These are phyloP conservation scores for Nectriaceae sp. DNA, from an alignment of 2,329 filamentous ascomycete genomes.

Conservation along the genomic window DNA sequence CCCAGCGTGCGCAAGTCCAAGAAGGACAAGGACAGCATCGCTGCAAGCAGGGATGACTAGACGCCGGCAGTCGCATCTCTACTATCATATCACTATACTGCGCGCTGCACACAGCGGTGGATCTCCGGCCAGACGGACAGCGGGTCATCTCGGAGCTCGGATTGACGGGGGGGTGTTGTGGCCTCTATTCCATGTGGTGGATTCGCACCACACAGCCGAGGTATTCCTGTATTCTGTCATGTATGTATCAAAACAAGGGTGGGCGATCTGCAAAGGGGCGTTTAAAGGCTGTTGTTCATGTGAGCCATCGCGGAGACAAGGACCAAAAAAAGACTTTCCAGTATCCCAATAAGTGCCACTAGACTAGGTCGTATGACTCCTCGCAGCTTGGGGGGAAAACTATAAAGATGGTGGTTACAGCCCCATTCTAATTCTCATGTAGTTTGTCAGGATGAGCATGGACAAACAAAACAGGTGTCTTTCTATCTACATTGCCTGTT, in stretches of 20 bases:
- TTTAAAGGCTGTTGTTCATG: constrained; percentile 28
- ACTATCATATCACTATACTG: no score
- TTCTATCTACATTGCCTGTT: constrained; percentile 25
- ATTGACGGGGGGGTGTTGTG: constrained; percentile 12
- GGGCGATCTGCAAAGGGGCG: constrained; percentile 22
- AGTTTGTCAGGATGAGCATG: constrained; percentile 6
- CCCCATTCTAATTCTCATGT: constrained; percentile 27
- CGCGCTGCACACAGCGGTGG: constrained; percentile 21
- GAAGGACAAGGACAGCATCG: constrained; percentile 31
- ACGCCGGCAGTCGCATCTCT: neutral
- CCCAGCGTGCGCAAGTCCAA: constrained; percentile 37
- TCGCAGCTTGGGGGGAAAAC: constrained; percentile 20
- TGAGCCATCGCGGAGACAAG: constrained; percentile 9
- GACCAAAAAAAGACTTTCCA: neutral
- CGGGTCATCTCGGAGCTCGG: constrained; percentile 26
- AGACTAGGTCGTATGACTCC: constrained; percentile 25
- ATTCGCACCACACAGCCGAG: constrained; percentile 23
- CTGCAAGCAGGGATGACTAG: constrained; percentile 34
- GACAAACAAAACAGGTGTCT: constrained; percentile 23
- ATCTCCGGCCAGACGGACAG: constrained; percentile 26
- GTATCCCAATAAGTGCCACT: constrained; percentile 3
- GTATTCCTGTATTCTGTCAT: constrained; percentile 13
- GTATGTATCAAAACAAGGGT: neutral
- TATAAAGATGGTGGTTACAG: constrained; percentile 30
- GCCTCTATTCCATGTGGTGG: constrained; percentile 4